These are phyloP conservation scores for Botrytis aclada DNA, from an alignment of 2,329 filamentous ascomycete species.

Conservation along the genomic window DNA sequence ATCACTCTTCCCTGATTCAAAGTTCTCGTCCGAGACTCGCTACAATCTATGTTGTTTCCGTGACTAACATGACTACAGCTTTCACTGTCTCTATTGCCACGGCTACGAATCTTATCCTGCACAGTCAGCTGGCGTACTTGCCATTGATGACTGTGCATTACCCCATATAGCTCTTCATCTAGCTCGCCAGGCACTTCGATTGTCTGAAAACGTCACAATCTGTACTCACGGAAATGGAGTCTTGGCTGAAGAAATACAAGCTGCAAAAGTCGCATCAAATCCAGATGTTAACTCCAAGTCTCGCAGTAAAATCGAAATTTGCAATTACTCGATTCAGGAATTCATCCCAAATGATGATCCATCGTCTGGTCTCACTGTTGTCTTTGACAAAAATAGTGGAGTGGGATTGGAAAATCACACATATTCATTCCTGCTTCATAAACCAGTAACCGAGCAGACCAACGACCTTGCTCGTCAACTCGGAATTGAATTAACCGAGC, in stretches of 20 bases:
- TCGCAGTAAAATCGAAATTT: too few species aligned
- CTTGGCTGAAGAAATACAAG: conserved; percentile 40
- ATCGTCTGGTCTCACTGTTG: too few species aligned
- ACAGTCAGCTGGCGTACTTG: not conserved
- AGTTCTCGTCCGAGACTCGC: too few species aligned
- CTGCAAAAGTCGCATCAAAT: not conserved
- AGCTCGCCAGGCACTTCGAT: conserved; percentile 41
- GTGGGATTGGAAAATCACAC: not conserved
- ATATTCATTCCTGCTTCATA: not conserved
- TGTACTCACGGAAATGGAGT: too few species aligned
- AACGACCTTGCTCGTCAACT: conserved; percentile 37
- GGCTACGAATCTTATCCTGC: conserved; percentile 1
- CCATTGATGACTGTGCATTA: conserved; percentile 29
- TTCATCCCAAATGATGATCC: too few species aligned
- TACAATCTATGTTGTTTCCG: too few species aligned
- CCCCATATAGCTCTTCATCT: conserved; percentile 40
- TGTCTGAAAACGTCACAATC: too few species aligned
- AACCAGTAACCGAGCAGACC: not conserved
- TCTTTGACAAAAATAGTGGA: too few species aligned
- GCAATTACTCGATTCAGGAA: too few species aligned
- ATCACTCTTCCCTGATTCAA: too few species aligned
- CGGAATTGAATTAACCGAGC: conserved; percentile 42
- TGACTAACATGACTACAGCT: not conserved
- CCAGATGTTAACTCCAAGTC: too few species aligned
- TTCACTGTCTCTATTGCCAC: conserved; percentile 18